Evolutionary conservation across 2,329 filamentous ascomycete genomes (phyloP), one percentile per base, ranked within the genome.

Genomic region (Botrytis tulipae): DNA sequence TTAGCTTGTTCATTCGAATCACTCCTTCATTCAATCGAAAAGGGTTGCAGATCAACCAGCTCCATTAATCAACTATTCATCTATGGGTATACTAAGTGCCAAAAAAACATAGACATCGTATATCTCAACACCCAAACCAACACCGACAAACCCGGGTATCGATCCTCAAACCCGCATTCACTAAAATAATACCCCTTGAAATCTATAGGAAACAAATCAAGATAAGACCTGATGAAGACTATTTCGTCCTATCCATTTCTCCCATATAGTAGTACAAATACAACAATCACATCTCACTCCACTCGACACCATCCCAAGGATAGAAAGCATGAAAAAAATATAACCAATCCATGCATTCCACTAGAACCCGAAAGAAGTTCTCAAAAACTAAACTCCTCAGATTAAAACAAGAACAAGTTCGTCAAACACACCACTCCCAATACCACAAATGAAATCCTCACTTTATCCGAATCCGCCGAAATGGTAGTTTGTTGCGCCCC

Each of bases 401-500:
- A 6, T 46, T 29, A 46, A 25, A 46, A 16, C 10, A 32, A 48
- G 6, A 65, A 65, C n/a, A 46, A 48, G 14, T 46, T 35, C 12
- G 29, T 46, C 18, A 65, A 35, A 46, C n/a, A 46, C 42, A 66
- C 29, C 5, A 48, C 42, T 32, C 62, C 62, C 20, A 46, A 66
- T 4, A 66, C 14, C 6, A 65, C n/a, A 65, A 9, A 48, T 16
- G 44, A 48, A 35, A 66, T 35, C 8, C 29, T 44, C 29, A 35
- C 6, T 2, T 16, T 22, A 9, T 35, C 12, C 12, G 63, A 35
- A 37, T 48, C 63, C 12, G 16, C 63, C 42, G 63, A 48, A 25
- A 66, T 25, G 4, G 29, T 66, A 18, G 63, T 66, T 48, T 66
- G 63, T 29, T 48, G 42, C 44, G 63, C 63, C 12, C 63, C 63